Evolutionary conservation across 2,329 filamentous ascomycete genomes (phyloP), one percentile per base, ranked within the genome.

Genomic region (Dothideomycetidae sp.): DNA sequence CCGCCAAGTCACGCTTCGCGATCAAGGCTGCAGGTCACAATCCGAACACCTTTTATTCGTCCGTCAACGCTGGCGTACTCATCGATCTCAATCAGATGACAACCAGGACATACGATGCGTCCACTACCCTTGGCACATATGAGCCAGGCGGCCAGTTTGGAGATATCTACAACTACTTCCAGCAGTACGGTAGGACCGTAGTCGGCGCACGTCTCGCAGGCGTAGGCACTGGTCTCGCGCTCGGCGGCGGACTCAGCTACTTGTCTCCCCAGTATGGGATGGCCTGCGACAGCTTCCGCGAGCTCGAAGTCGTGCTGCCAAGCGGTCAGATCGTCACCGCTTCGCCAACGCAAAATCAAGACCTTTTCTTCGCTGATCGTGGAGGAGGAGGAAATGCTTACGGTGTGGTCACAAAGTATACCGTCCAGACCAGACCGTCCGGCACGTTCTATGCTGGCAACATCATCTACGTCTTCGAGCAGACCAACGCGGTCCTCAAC

Each of bases 341-440:
- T 0, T 66, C 59, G 3, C 59, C 57, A 1, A 49, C 47, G 0
- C 42, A 64, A 19, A 69, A 78, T 44, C 40, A 57, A 0, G 73
- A 78, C 36, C 57, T 79, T 1, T 78, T 72, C 56, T 80, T 73
- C 74, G 75, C 74, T 1, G 53, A 77, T 1, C 60, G 61, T 29
- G 73, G 73, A 3, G 72, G 74, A 0, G 73, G 75, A 2, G 68
- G 64, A 7, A 70, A 71, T 11, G 75, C 63, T 18, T 78, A 68
- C 45, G 73, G 61, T 2, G 59, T 76, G 2, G 69, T 77, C 2
- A 52, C 64, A 11, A 59, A 67, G 33, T 69, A 70, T 48, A 32
- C 29, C 29, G 21, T 44, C n/a, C 30, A 36, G n/a, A 47, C 46
- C 5, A 45, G 48, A 33, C 26, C 40, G 10, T 44, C 47, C 18